Evolutionary conservation across 495 filamentous ascomycete species (phyloP).

Genomic region (Podospora didyma): DNA sequence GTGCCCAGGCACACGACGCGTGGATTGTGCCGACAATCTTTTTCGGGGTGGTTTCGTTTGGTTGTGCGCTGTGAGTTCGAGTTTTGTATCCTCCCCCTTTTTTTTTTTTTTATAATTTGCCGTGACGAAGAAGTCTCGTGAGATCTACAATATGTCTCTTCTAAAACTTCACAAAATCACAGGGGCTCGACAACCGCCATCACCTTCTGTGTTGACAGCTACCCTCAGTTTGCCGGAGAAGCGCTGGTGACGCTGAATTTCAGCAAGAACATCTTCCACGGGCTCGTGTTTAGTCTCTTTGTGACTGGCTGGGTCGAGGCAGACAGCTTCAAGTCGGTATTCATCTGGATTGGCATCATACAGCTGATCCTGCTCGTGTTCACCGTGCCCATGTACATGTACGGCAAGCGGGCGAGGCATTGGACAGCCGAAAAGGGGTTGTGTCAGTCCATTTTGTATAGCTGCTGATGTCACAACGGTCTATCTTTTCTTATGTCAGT

Average conservation of each 20-base stretch:
- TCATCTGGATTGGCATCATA: constrained; percentile 79
- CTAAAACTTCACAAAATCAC: too few species aligned
- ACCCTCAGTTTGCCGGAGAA: constrained; percentile 90
- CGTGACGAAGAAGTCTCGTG: too few species aligned
- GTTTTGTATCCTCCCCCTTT: too few species aligned
- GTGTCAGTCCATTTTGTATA: too few species aligned
- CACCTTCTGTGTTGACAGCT: constrained; percentile 91
- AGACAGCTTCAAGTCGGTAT: constrained; percentile 75
- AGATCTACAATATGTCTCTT: too few species aligned
- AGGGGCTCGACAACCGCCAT: constrained; percentile 94
- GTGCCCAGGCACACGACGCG: constrained; percentile 62
- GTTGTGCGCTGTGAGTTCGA: constrained; percentile 83
- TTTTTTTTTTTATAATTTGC: too few species aligned
- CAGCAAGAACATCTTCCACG: constrained; percentile 89
- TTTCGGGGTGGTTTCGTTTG: constrained; percentile 90
- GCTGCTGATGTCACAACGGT: too few species aligned
- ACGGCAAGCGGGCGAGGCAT: constrained; percentile 87
- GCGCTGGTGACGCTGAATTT: constrained; percentile 94
- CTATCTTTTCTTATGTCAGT: too few species aligned
- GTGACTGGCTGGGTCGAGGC: constrained; percentile 78
- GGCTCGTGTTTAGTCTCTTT: constrained; percentile 85
- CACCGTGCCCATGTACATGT: constrained; percentile 94
- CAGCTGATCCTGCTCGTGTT: constrained; percentile 70
- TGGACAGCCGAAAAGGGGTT: too few species aligned
- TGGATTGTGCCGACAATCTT: constrained; percentile 94